Conservation (phyloP, 148 eudicot genomes). For the Rhododendron simsii region DNA sequence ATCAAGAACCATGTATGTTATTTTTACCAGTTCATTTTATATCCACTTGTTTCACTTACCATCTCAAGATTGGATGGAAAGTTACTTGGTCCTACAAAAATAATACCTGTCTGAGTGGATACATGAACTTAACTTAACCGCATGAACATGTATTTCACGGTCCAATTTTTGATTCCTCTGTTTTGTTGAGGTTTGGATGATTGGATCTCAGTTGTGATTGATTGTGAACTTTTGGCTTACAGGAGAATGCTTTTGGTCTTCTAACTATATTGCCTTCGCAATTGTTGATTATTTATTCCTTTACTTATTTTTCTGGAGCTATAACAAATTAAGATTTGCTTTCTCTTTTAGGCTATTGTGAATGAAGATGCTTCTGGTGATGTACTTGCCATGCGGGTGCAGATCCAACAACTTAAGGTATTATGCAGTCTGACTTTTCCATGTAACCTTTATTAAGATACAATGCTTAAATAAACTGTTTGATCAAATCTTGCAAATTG, state of each 20-base stretch:
- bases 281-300: not conserved
- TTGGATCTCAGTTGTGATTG: not conserved
- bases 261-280: not conserved
- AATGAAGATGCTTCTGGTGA: slow-evolving; percentile 99
- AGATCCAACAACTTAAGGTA: slow-evolving; percentile 97
- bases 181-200: not conserved
- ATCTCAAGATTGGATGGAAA: not conserved
- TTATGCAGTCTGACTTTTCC: not conserved
- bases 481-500: not conserved
- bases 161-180: not conserved
- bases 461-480: not conserved
- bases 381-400: slow-evolving; percentile 89
- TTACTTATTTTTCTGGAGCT: not conserved
- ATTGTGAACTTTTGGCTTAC: not conserved
- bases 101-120: not conserved
- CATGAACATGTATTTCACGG: not conserved
- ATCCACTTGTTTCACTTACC: not conserved
- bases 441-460: not conserved
- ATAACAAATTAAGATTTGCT: not conserved
- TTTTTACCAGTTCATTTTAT: not conserved
- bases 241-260: not conserved
- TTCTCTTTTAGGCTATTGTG: slow-evolving; percentile 64
- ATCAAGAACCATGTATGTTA: slow-evolving; percentile 88
- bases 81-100: not conserved
- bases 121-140: not conserved